Conservation (phyloP, 2,329 filamentous ascomycete genomes). For the Thielaviopsis ethacetica region DNA sequence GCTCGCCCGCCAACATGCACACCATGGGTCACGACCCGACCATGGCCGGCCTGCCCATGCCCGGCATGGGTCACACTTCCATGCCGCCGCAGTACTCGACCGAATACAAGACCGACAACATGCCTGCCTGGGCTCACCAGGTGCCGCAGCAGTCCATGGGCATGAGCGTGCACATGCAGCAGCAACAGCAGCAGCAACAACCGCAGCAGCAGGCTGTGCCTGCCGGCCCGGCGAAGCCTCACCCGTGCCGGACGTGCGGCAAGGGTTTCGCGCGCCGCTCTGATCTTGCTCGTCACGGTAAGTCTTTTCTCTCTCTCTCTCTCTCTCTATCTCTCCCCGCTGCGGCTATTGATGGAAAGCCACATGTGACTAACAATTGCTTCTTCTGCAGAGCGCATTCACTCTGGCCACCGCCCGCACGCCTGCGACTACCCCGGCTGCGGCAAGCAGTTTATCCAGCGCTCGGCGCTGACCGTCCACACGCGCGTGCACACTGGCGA, state of each 20-base stretch:
- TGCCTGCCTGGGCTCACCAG: conserved; percentile 8
- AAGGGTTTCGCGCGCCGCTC: conserved; percentile 89
- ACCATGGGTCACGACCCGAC: conserved; percentile 22
- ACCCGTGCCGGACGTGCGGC: conserved; percentile 74
- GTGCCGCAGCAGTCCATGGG: conserved; percentile 8
- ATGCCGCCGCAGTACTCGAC: conserved; percentile 11
- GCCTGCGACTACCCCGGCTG: conserved; percentile 80
- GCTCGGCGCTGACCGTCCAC: conserved; percentile 89
- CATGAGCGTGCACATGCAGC: conserved; percentile 20
- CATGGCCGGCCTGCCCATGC: conserved; percentile 24
- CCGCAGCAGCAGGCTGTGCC: conserved; percentile 15
- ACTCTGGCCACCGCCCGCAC: conserved; percentile 79
- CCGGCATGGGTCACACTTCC: conserved; percentile 13
- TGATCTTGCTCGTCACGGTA: conserved; percentile 89
- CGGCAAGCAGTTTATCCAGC: conserved; percentile 93
- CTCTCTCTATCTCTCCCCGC: not conserved
- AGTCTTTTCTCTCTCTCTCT: conserved; percentile 22
- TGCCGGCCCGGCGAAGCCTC: conserved; percentile 42
- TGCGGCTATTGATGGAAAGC: not conserved
- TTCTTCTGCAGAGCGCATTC: conserved; percentile 66
- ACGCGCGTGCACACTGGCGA: conserved; percentile 92
- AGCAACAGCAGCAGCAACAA: conserved; percentile 19
- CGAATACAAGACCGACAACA: conserved; percentile 11
- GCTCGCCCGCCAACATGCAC: conserved; percentile 37
- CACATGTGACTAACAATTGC: conserved; percentile 14